Evolutionary conservation across 495 filamentous ascomycete species (phyloP), one percentile per base, ranked within the genome.

Genomic region (Tetracladium marchalianum): DNA sequence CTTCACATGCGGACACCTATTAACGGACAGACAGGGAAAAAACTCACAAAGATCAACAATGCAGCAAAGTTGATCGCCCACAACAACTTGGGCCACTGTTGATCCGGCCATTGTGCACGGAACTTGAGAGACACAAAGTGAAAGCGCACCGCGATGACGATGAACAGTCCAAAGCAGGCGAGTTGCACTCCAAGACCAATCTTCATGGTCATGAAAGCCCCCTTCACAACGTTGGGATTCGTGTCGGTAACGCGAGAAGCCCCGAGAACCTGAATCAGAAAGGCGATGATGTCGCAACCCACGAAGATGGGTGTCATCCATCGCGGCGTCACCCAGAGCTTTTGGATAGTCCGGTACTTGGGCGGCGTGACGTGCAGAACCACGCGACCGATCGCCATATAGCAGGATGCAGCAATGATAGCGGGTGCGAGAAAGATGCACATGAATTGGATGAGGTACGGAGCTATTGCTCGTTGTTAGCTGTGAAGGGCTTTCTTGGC

Each of bases 281-380:
- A 42, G 18, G 40, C 11, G 0, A 42, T 15, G 2, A 42, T 19
- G 12, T 42, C 40, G 40, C 19, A 42, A 8, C 19, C 15, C 6
- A 42, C 40, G 40, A 42, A 42, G 19, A 42, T 24, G 9, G 40
- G 40, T 1, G 40, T 42, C 40, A 42, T 42, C 11, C 16, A 31
- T 27, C 40, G 40, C 11, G 40, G 40, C 6, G 40, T n/a, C n/a
- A 42, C 40, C 40, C 40, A 42, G 40, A 42, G 40, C 13, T 11
- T 42, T 31, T 32, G 31, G 11, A 24, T 31, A 7, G 16, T 42
- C 1, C 40, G 22, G 11, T n/a, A 42, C 3, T 19, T 11, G 11
- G 13, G 13, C 8, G 40, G 40, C 12, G 40, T 42, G 17, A 32
- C 40, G 40, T 42, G 11, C 18, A 42, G 11, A 7, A 42, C 40